A percentile compares a stretch with the other conserved stretches of the same genome.
Evolutionary conservation across 2,329 filamentous ascomycete species (phyloP).

Genomic region (Botrytis sinoallii): DNA sequence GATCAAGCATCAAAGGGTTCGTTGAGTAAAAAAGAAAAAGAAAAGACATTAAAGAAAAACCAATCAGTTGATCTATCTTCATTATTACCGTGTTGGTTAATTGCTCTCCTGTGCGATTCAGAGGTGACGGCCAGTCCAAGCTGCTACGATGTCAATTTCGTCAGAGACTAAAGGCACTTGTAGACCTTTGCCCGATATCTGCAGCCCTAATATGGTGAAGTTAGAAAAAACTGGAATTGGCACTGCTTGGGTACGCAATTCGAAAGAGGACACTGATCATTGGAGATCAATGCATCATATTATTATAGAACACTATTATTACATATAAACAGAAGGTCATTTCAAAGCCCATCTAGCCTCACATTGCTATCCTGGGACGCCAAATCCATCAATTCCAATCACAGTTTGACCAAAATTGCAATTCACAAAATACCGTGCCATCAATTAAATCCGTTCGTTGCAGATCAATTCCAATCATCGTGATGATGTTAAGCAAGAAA

Average conservation of each 20-base stretch:
- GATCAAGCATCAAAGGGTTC: not conserved
- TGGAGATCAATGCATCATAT: not conserved
- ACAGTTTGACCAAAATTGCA: not conserved
- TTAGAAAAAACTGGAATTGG: not conserved
- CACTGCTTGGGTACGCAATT: not conserved
- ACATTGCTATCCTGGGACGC: not conserved
- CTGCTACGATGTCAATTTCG: not conserved
- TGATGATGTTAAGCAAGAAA: constrained; percentile 6
- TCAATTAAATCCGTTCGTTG: not conserved
- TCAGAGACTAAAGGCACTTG: not conserved
- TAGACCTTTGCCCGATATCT: no score
- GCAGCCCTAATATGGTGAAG: not conserved
- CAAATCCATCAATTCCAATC: not conserved
- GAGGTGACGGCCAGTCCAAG: not conserved
- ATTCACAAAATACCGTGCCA: not conserved
- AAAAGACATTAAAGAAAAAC: not conserved
- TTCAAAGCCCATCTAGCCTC: not conserved
- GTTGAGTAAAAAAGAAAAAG: not conserved
- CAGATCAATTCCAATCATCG: not conserved
- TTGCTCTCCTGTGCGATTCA: not conserved
- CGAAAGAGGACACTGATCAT: not conserved
- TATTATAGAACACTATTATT: not conserved
- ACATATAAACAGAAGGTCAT: not conserved
- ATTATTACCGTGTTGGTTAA: not conserved
- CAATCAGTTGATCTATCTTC: not conserved